These are phyloP conservation scores for Ganoderma boninense DNA, from an alignment of 1,284 basidiomycete genomes.

Conservation along the genomic window DNA sequence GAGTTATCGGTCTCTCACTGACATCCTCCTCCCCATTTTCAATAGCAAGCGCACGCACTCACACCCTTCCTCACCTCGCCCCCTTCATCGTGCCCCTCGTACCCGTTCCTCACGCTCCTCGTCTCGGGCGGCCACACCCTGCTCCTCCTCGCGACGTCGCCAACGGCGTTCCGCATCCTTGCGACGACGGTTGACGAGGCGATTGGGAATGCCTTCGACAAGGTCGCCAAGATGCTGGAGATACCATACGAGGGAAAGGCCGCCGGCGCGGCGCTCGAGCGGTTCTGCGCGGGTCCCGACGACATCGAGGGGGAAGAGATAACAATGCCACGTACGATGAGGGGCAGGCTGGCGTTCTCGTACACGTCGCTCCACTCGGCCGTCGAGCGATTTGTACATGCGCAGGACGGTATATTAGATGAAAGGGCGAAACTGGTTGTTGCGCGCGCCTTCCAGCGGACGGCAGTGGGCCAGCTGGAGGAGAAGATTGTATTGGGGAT, in stretches of 20 bases:
- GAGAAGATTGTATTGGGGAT: constrained; percentile 76
- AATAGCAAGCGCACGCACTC: constrained; percentile 92
- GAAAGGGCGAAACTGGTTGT: constrained; percentile 52
- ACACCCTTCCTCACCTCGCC: constrained; percentile 81
- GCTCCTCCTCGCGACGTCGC: constrained; percentile 76
- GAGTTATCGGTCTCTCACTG: not conserved
- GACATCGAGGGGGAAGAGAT: constrained; percentile 26
- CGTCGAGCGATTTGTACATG: constrained; percentile 61
- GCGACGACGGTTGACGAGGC: constrained; percentile 81
- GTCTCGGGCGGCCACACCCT: constrained; percentile 94
- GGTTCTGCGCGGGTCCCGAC: constrained; percentile 56
- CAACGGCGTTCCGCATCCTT: constrained; percentile 71
- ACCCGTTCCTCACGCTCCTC: constrained; percentile 89
- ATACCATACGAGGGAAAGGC: constrained; percentile 70
- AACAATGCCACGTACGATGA: constrained; percentile 59
- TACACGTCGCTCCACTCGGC: constrained; percentile 78
- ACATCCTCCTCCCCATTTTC: constrained; percentile 14
- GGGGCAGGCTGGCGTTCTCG: constrained; percentile 72
- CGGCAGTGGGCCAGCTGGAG: constrained; percentile 77
- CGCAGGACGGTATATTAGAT: constrained; percentile 45
- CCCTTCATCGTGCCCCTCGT: constrained; percentile 60
- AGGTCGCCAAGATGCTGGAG: constrained; percentile 73
- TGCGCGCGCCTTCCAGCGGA: constrained; percentile 77
- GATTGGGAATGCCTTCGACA: constrained; percentile 84
- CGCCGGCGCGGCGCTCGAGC: constrained; percentile 82